These are phyloP conservation scores for Takakia lepidozioides DNA, from an alignment of 225 moss, liverwort and hornwort genomes.

Conservation along the genomic window DNA sequence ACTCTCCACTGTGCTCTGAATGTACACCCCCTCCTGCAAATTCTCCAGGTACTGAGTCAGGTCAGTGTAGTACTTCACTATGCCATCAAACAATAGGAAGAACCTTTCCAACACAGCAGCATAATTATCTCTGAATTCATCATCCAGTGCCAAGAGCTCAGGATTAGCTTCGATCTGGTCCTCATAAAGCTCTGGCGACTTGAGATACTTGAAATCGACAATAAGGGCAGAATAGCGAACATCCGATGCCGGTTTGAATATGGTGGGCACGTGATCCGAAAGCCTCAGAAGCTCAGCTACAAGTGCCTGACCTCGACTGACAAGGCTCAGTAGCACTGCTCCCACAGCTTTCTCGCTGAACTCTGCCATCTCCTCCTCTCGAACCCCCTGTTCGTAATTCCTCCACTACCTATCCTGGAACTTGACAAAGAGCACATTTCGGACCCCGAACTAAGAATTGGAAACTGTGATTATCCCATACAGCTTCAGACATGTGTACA, in stretches of 20 bases:
- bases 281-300: constrained; percentile 88
- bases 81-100: constrained; percentile 78
- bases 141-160: constrained; percentile 62
- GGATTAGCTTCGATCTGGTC: constrained; percentile 70
- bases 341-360: constrained; percentile 41
- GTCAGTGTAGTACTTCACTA: constrained; percentile 80
- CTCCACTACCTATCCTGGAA: too few species aligned
- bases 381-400: too few species aligned
- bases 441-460: too few species aligned
- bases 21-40: constrained; percentile 60
- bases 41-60: constrained; percentile 63
- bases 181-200: constrained; percentile 78
- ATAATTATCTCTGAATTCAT: constrained; percentile 84
- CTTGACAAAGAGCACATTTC: too few species aligned
- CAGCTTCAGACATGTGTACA: too few species aligned
- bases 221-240: constrained; percentile 52
- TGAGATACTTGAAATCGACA: constrained; percentile 90
- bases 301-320: constrained; percentile 92
- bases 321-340: constrained; percentile 56
- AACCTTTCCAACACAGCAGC: constrained; percentile 65
- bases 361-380: constrained; percentile 26
- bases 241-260: constrained; percentile 43
- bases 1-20: constrained; percentile 81
- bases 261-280: constrained; percentile 75
- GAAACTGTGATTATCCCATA: too few species aligned